Evolutionary conservation across 371 early-diverging fungal species (phyloP).

Genomic region (Rhizopus stolonifer): DNA sequence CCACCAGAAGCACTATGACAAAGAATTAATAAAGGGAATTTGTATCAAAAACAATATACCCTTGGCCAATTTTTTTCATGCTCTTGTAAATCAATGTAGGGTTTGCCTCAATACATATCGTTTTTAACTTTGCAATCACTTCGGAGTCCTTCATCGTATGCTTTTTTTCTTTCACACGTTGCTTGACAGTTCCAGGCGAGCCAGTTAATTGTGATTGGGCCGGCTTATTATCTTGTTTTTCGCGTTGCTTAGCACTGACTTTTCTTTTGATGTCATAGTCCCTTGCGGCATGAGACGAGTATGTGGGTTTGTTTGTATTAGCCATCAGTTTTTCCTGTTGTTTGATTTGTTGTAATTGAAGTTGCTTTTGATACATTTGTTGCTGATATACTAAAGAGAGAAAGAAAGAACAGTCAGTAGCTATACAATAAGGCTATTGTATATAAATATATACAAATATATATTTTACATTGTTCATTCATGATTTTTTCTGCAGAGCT

Average conservation of each 20-base stretch:
- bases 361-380: slow-evolving; percentile 15
- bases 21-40: background rate
- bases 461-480: slow-evolving; percentile 1
- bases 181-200: slow-evolving; percentile 46
- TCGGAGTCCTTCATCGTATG: slow-evolving; percentile 62
- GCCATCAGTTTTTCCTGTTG: slow-evolving; percentile 14
- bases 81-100: slow-evolving; percentile 77
- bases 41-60: slow-evolving; percentile 37
- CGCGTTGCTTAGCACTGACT: slow-evolving; percentile 49
- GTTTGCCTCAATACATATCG: slow-evolving; percentile 90
- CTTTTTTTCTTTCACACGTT: slow-evolving; percentile 43
- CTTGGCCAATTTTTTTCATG: slow-evolving; percentile 94
- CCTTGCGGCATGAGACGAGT: slow-evolving; percentile 38
- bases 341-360: slow-evolving; percentile 11
- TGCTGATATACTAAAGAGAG: slow-evolving; percentile 23
- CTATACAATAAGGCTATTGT: no score
- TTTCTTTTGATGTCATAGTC: slow-evolving; percentile 52
- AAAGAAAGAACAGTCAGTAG: background rate
- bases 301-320: slow-evolving; percentile 8
- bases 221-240: slow-evolving; percentile 45
- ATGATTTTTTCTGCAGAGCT: background rate
- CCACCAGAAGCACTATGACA: slow-evolving; percentile 85
- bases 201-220: slow-evolving; percentile 37
- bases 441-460: no score
- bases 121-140: slow-evolving; percentile 81